Evolutionary conservation across 208 protist species (phyloP).

Genomic region (Leishmania lainsoni): DNA sequence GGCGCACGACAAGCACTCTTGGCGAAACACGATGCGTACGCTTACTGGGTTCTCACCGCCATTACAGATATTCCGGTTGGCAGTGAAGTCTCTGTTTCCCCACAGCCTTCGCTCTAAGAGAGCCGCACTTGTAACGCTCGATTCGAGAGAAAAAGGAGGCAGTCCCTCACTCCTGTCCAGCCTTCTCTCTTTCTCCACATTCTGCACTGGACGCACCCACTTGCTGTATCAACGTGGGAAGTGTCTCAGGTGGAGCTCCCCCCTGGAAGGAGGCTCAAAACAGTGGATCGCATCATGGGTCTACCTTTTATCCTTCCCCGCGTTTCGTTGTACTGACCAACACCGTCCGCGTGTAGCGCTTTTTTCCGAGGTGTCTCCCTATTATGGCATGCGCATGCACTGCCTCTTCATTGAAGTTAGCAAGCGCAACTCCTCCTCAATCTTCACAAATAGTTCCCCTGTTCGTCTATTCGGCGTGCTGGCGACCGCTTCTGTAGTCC

Average conservation of each 20-base stretch:
- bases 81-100: slow-evolving; percentile 6
- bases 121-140: not conserved
- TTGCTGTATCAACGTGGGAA: not conserved
- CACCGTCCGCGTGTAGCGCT: not conserved
- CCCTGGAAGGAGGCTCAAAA: not conserved
- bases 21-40: slow-evolving; percentile 19
- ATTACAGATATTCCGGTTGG: slow-evolving; percentile 8
- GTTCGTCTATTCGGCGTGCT: slow-evolving; percentile 10
- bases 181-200: not conserved
- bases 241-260: not conserved
- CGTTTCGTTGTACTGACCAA: not conserved
- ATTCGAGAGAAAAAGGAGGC: not conserved
- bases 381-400: not conserved
- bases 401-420: not conserved
- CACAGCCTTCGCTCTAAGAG: slow-evolving; percentile 1
- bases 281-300: not conserved
- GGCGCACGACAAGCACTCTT: slow-evolving; percentile 31
- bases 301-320: not conserved
- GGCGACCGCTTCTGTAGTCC: too few species aligned
- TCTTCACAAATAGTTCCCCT: not conserved
- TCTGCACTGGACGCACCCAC: not conserved
- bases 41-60: slow-evolving; percentile 29
- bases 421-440: not conserved
- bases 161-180: not conserved
- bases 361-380: not conserved